Evolutionary conservation across 1,284 basidiomycete species (phyloP), one percentile per base, ranked within the genome.

Genomic region (Ustilago tritici): DNA sequence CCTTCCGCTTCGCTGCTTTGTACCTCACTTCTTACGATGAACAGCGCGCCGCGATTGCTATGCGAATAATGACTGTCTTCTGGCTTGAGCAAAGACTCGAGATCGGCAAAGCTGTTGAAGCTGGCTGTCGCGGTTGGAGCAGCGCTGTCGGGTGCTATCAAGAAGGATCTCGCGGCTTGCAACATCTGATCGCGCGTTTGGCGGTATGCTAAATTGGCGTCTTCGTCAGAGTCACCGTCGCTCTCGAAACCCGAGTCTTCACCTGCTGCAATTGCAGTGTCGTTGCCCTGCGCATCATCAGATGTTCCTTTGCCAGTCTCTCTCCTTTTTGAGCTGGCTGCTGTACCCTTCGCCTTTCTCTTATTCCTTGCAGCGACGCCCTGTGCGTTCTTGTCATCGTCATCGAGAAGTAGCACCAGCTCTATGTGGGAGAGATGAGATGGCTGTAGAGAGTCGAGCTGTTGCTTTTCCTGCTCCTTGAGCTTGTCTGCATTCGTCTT

Each of bases 401-500:
- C 53, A 28, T 78, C 71, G n/a, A 70, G 64, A 4, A 74, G 56
- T 36, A 74, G 41, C 8, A 73, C 47, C 0, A 78, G 68, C 43
- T 74, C 65, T 4, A 78, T 60, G 46, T 78, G 64, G 0, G 62
- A 64, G 4, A 78, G 62, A 23, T 65, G 61, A 15, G 46, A 7
- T 4, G 76, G 76, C 31, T 63, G 70, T 5, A 78, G 61, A 3
- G 54, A 59, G 11, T 78, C 76, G 23, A 78, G 63, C 56, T 78
- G 67, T 3, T 40, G 52, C 50, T 59, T 70, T 40, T 78, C 76
- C 14, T 78, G 67, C 60, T 78, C 61, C 23, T 65, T 73, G 35
- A 70, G 67, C 65, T 78, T 78, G 58, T 78, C 76, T 11, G 76
- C 76, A 46, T 78, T 78, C 10, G 70, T 78, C 56, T 78, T 78